Conservation (phyloP, 83 land plant genomes). For the Diphasiastrum complanatum region DNA sequence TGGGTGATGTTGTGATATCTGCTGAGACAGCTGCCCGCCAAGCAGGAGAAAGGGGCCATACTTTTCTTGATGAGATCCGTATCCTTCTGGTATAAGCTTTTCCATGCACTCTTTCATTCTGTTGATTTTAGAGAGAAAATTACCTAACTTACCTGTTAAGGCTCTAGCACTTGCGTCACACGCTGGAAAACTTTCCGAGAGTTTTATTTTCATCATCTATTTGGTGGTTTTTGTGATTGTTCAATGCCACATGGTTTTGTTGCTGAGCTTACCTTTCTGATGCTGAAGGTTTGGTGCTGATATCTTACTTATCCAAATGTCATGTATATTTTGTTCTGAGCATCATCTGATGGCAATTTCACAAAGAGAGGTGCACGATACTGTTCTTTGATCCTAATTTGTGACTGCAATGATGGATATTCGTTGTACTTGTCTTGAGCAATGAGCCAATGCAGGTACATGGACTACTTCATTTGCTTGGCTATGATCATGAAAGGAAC, state of each 20-base stretch:
- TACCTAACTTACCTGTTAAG: no score
- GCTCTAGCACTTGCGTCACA: no score
- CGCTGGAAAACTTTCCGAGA: no score
- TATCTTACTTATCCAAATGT: no score
- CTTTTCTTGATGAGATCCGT: slow-evolving; percentile 86
- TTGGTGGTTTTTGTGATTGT: background rate
- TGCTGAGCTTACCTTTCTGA: no score
- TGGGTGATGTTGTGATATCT: slow-evolving; percentile 91
- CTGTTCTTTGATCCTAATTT: no score
- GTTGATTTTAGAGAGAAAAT: background rate
- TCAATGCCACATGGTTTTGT: background rate
- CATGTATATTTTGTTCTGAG: no score
- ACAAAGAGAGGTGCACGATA: no score
- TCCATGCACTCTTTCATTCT: background rate
- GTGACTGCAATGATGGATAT: no score
- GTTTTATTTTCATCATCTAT: no score
- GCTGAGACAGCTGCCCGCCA: slow-evolving; percentile 90
- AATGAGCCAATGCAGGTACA: slow-evolving; percentile 51
- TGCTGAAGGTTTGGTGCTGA: no score
- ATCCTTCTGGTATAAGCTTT: slow-evolving; percentile 66
- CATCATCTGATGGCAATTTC: no score
- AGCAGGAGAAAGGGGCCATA: slow-evolving; percentile 87
- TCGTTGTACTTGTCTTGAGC: background rate
- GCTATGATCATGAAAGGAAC: slow-evolving; percentile 87
- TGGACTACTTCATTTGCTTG: slow-evolving; percentile 89